Conservation (phyloP, 495 filamentous ascomycete species). For the Polyplosphaeria fusca region DNA sequence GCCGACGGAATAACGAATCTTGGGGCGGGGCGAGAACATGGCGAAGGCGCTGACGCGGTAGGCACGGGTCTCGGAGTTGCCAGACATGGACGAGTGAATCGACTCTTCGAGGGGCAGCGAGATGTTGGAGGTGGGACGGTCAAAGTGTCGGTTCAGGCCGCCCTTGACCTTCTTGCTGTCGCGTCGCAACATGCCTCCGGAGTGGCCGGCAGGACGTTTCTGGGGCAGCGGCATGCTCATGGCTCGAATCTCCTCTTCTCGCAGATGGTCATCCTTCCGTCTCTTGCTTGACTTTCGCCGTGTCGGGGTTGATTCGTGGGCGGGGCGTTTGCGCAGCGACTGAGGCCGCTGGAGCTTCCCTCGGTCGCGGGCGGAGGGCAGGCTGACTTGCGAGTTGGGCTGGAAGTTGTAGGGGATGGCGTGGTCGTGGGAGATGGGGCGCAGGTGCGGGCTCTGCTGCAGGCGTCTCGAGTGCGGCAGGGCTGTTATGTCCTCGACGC, state of each 20-base stretch:
- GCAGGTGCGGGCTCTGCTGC: constrained; percentile 41
- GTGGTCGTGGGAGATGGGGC: constrained; percentile 41
- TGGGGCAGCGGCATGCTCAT: constrained; percentile 70
- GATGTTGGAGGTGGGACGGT: constrained; percentile 66
- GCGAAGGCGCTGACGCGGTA: constrained; percentile 74
- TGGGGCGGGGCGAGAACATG: constrained; percentile 73
- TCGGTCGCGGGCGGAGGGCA: constrained; percentile 44
- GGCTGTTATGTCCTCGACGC: constrained; percentile 44
- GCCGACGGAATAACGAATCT: constrained; percentile 67
- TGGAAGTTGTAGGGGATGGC: constrained; percentile 49
- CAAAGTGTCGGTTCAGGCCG: constrained; percentile 55
- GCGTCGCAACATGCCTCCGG: constrained; percentile 55
- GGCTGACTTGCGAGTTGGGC: constrained; percentile 45
- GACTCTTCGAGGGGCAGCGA: constrained; percentile 71
- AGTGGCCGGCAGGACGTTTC: constrained; percentile 54
- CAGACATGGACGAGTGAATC: constrained; percentile 67
- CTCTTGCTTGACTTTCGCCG: constrained; percentile 79
- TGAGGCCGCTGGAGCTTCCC: constrained; percentile 52
- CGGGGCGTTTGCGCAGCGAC: constrained; percentile 63
- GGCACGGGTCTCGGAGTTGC: constrained; percentile 63
- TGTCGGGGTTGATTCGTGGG: constrained; percentile 52
- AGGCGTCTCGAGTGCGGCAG: constrained; percentile 36
- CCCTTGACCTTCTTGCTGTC: constrained; percentile 63
- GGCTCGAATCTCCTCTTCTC: constrained; percentile 83
- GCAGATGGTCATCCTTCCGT: constrained; percentile 66